Base-by-base conservation (phyloP, 768 basidiomycete genomes). In the Hirschioporus abietinus region DNA sequence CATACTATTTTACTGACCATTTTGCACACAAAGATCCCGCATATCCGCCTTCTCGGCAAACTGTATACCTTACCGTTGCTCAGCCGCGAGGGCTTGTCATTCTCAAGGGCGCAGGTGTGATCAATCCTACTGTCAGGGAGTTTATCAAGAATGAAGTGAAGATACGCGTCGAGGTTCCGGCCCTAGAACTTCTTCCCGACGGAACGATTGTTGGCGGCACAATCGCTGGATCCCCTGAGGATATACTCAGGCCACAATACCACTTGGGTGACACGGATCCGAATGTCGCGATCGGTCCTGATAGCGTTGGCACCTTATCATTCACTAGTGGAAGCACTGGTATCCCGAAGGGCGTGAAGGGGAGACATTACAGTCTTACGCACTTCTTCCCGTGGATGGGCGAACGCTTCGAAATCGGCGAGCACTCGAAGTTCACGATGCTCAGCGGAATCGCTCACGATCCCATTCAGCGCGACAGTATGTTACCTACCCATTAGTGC, bases 301-400 rank as follows among this genome's bases (percentile, higher is more conserved):
- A 99, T 72, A 95, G 92, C 68, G 81, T 96, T 34, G 97, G 92
- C 0, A 99, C 97, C 0, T 79, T 99, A 26, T 95, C 93, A 1
- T 99, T 99, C 79, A 99, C 97, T 0, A 95, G 92, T 71, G 97
- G 97, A 64, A 95, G 93, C 71, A 99, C 97, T 0, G 96, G 97
- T 30, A 95, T 99, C 60, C 97, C 97, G 0, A 99, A 99, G 79
- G 96, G 96, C n/a, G 96, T 99, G 23, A 86, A 86, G 68, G 97
- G 97, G 0, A 81, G 97, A 60, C 97, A 99, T 76, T 99, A 92
- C 78, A 94, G 92, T 70, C 79, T 99, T 70, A 99, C 97, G 0
- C 97, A 99, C 75, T 99, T 99, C 84, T 99, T 99, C 86, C 96
- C 96, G 1, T 99, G 97, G 97, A 99, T 99, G 97, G 90, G 91